Conservation (phyloP, 2,329 filamentous ascomycete genomes). For the Exserohilum rostratum region DNA sequence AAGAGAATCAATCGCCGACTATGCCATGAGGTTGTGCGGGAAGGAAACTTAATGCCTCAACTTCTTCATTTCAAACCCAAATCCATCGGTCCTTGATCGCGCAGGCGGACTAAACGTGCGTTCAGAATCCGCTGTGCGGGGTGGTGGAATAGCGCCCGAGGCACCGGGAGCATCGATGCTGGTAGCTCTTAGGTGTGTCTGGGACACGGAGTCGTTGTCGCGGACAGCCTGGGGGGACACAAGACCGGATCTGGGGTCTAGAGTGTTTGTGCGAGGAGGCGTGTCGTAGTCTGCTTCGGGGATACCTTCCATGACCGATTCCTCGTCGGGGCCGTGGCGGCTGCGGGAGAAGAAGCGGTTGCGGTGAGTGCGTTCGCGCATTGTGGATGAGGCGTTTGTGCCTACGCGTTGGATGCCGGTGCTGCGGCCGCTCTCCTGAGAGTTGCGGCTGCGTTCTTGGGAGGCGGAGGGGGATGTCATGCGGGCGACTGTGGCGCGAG, state of each 20-base stretch:
- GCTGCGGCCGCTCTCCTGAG: constrained; percentile 43
- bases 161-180: constrained; percentile 13
- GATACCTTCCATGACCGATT: constrained; percentile 57
- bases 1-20: neutral
- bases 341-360: constrained; percentile 67
- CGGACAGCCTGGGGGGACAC: constrained; percentile 41
- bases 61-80: constrained; percentile 42
- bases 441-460: constrained; percentile 33
- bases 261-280: constrained; percentile 33
- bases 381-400: constrained; percentile 40
- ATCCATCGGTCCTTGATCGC: constrained; percentile 38
- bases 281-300: constrained; percentile 43
- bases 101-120: constrained; percentile 28
- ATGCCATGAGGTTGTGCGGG: no score
- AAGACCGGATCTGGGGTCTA: constrained; percentile 45
- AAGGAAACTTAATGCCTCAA: no score
- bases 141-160: constrained; percentile 38
- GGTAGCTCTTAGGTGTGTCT: constrained; percentile 6
- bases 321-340: constrained; percentile 43
- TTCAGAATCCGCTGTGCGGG: constrained; percentile 26
- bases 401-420: constrained; percentile 43
- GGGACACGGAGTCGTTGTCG: constrained; percentile 22
- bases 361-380: constrained; percentile 55
- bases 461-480: constrained; percentile 47
- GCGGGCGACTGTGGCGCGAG: constrained; percentile 49